Evolutionary conservation across 108 stramenopile genomes (phyloP).

Genomic region (Skeletonema grethae): DNA sequence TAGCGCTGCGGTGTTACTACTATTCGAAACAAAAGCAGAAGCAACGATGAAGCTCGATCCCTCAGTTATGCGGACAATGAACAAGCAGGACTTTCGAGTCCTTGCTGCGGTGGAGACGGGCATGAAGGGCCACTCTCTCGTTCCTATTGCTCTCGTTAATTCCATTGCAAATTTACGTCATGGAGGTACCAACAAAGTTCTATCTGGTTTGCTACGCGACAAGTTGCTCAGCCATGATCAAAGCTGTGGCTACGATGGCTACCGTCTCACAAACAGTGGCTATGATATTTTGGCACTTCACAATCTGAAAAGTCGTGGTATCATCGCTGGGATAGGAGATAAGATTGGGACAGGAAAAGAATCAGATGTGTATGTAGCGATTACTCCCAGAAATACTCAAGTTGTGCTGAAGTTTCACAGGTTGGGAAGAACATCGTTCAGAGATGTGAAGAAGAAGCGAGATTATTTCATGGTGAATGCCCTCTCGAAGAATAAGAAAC

Average conservation of each 20-base stretch:
- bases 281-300: constrained; percentile 97
- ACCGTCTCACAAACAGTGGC: constrained; percentile 93
- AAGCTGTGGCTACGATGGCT: constrained; percentile 93
- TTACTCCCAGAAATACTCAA: constrained; percentile 73
- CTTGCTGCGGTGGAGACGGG: constrained; percentile 97
- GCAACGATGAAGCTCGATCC: constrained; percentile 89
- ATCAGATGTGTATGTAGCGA: constrained; percentile 82
- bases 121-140: constrained; percentile 94
- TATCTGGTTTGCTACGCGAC: constrained; percentile 86
- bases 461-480: constrained; percentile 91
- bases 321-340: constrained; percentile 91
- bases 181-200: constrained; percentile 92
- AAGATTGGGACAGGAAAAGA: constrained; percentile 99
- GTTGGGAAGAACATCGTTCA: constrained; percentile 95
- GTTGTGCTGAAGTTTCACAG: constrained; percentile 98
- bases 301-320: constrained; percentile 75
- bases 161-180: constrained; percentile 92
- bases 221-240: constrained; percentile 95
- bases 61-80: constrained; percentile 89
- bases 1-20: no score
- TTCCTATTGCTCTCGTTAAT: constrained; percentile 89
- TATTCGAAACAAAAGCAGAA: not conserved
- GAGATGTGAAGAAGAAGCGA: constrained; percentile 96
- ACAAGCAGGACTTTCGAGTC: constrained; percentile 89
- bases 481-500: constrained; percentile 51